Evolutionary conservation across 352 stramenopile genomes (phyloP).

Genomic region (Elongisporangium undulatum): DNA sequence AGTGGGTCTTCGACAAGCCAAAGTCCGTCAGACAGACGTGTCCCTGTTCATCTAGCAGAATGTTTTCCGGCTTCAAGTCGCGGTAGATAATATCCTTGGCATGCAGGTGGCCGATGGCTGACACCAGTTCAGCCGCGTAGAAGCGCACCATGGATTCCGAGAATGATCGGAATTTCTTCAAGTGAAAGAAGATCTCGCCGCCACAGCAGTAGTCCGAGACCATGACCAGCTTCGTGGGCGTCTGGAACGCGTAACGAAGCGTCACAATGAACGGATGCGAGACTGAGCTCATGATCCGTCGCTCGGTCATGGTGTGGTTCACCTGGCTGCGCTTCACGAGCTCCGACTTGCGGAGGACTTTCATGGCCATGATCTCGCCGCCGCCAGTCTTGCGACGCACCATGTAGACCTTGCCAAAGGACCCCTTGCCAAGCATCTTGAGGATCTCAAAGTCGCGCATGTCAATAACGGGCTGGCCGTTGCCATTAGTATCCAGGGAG

Average conservation of each 20-base stretch:
- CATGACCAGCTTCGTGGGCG: conserved; percentile 89
- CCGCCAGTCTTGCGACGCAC: conserved; percentile 81
- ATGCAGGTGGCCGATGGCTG: conserved; percentile 87
- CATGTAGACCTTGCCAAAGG: conserved; percentile 97
- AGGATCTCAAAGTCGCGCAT: conserved; percentile 95
- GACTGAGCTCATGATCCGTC: conserved; percentile 85
- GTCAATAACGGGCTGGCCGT: conserved; percentile 18
- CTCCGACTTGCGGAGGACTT: conserved; percentile 83
- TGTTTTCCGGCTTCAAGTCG: conserved; percentile 93
- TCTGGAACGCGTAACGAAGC: conserved; percentile 92
- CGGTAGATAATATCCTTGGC: conserved; percentile 91
- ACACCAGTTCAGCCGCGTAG: conserved; percentile 93
- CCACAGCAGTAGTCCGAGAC: conserved; percentile 89
- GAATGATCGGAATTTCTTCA: conserved; percentile 90
- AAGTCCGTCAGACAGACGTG: conserved; percentile 93
- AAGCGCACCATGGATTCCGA: conserved; percentile 89
- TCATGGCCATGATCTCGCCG: conserved; percentile 85
- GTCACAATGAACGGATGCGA: conserved; percentile 97
- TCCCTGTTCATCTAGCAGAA: conserved; percentile 89
- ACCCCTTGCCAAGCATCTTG: conserved; percentile 97
- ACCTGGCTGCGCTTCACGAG: conserved; percentile 88
- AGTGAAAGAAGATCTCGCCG: conserved; percentile 90
- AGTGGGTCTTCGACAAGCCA: conserved; percentile 89
- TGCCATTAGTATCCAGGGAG: not conserved
- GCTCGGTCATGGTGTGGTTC: conserved; percentile 87